phyloP scores from a whole-genome alignment of 257 asterid species.

The Solanum pimpinellifolium region DNA sequence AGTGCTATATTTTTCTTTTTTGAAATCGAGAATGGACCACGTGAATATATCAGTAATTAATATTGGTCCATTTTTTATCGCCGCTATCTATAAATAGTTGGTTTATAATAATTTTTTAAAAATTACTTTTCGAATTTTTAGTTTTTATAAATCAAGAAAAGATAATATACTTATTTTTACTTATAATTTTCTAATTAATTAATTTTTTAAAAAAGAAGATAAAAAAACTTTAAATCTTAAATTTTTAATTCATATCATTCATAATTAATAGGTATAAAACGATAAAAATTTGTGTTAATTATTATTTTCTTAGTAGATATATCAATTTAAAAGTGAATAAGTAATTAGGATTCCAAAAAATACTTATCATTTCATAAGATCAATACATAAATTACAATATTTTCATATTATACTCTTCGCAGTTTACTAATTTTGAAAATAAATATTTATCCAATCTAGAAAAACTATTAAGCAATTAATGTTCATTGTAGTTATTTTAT shows the following conservation, averaged over 20 bases:
- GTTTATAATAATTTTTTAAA: too few relatives aligned
- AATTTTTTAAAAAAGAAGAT: accelerated
- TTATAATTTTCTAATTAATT: too few relatives aligned
- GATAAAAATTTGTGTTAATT: not conserved
- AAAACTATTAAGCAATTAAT: not conserved
- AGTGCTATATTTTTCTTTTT: not conserved
- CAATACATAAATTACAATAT: not conserved
- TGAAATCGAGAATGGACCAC: not conserved
- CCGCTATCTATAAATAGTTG: too few relatives aligned
- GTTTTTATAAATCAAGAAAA: too few relatives aligned
- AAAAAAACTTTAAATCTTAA: too few relatives aligned
- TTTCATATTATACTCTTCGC: not conserved
- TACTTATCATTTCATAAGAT: not conserved
- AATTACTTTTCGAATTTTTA: too few relatives aligned
- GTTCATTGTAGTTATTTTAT: not conserved
- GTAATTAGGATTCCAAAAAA: too few relatives aligned
- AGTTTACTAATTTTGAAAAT: too few relatives aligned
- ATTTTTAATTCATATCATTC: not conserved
- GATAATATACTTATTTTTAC: too few relatives aligned
- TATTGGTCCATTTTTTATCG: not conserved
- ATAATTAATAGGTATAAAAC: too few relatives aligned
- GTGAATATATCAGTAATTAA: not conserved
- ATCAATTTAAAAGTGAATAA: not conserved
- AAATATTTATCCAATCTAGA: not conserved
- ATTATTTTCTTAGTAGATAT: too few relatives aligned